Percentiles rank a stretch among this genome's conserved stretches.
These are phyloP conservation scores for Hanseniaspora jakobsenii DNA, from an alignment of 805 yeast species.

Conservation along the genomic window DNA sequence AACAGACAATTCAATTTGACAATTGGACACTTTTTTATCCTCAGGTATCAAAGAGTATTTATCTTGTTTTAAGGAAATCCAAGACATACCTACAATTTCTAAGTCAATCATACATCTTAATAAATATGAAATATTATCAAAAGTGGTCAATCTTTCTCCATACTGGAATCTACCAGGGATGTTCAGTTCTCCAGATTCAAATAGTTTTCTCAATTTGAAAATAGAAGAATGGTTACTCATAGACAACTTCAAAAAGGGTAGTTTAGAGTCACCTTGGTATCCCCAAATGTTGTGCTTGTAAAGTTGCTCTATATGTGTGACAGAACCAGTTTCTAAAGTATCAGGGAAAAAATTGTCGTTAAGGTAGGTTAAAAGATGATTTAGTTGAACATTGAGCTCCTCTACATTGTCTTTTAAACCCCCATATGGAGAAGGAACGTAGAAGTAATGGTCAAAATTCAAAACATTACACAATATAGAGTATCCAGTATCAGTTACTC, in stretches of 20 bases:
- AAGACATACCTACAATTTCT: constrained; percentile 88
- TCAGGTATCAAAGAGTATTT: constrained; percentile 42
- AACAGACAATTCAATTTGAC: constrained; percentile 74
- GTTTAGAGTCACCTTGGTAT: constrained; percentile 60
- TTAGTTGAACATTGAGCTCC: constrained; percentile 38
- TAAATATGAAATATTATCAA: constrained; percentile 79
- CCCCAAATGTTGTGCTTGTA: constrained; percentile 90
- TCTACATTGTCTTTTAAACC: constrained; percentile 35
- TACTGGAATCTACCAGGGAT: constrained; percentile 50
- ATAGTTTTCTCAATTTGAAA: constrained; percentile 58
- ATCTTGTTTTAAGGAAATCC: constrained; percentile 79
- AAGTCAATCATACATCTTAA: constrained; percentile 86
- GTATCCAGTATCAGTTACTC: constrained; percentile 78
- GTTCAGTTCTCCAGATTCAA: constrained; percentile 69
- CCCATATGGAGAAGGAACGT: constrained; percentile 71
- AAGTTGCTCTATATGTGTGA: constrained; percentile 51
- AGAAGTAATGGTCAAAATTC: constrained; percentile 81
- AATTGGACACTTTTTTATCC: constrained; percentile 45
- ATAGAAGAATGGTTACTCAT: constrained; percentile 56
- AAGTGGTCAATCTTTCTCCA: constrained; percentile 52
- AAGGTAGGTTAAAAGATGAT: constrained; percentile 36
- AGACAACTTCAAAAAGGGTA: constrained; percentile 67
- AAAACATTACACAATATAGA: constrained; percentile 82
- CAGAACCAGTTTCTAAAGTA: constrained; percentile 31
- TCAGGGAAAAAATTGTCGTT: constrained; percentile 31